phyloP scores from a whole-genome alignment of 2,329 filamentous ascomycete species.

The Alternaria gansuensis region DNA sequence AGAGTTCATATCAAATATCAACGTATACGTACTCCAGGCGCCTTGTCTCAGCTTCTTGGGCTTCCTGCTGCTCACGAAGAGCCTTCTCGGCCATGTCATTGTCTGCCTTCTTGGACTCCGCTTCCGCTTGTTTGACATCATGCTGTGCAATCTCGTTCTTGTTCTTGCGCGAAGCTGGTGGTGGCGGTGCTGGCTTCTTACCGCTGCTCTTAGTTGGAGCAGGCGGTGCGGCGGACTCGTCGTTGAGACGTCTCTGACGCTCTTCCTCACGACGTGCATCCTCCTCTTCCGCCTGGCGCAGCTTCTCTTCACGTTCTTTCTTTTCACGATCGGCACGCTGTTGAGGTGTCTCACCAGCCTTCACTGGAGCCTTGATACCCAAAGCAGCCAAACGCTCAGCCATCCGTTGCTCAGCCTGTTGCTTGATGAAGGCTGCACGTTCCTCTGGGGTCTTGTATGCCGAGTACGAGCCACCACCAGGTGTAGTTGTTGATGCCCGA shows the following conservation, averaged over 20 bases:
- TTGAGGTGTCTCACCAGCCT: constrained; percentile 79
- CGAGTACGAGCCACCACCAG: constrained; percentile 74
- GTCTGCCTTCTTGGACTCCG: constrained; percentile 68
- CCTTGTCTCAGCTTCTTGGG: constrained; percentile 75
- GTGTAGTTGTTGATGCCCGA: constrained; percentile 63
- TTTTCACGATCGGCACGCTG: constrained; percentile 90
- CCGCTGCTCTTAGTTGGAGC: constrained; percentile 54
- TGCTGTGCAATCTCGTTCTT: constrained; percentile 67
- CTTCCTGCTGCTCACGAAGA: constrained; percentile 74
- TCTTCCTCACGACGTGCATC: constrained; percentile 88
- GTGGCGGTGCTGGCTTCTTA: constrained; percentile 71
- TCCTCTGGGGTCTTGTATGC: constrained; percentile 92
- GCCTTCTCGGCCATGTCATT: constrained; percentile 62
- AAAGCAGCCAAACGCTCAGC: constrained; percentile 93
- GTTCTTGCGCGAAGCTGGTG: constrained; percentile 75
- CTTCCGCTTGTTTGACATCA: constrained; percentile 62
- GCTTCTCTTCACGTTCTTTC: constrained; percentile 84
- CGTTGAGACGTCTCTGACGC: constrained; percentile 80
- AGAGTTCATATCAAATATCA: background rate
- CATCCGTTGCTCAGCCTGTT: constrained; percentile 96
- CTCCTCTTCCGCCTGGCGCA: constrained; percentile 91
- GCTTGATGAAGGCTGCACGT: constrained; percentile 92
- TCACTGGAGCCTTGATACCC: constrained; percentile 83
- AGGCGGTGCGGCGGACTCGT: constrained; percentile 74
- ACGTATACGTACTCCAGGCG: constrained; percentile 78